Base-by-base conservation (phyloP, 331 rosid species). In the Spiraea crenata region DNA sequence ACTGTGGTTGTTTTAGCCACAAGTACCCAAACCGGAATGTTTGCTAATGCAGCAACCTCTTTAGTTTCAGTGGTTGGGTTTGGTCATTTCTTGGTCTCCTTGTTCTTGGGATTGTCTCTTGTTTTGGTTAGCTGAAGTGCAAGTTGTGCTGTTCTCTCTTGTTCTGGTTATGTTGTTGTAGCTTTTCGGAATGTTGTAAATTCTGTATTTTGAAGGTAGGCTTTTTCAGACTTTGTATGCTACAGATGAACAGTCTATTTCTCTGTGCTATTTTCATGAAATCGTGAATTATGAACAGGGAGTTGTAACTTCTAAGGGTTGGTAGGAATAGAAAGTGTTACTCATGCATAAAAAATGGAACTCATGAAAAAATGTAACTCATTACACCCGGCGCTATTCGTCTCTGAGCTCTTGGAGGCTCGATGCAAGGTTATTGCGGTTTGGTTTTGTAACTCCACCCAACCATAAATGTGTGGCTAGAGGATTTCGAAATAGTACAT, bases 1-100 rank as follows among this genome's bases (percentile, higher is more conserved):
- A 82, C 83, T 69, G 88, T 86, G 79, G 71, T 89, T 47, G 67
- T 87, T 49, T 48, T 89, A 57, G 82, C 78, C 51, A 80, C 90
- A 34, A 71, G 57, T 39, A 5, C 71, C 0, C 44, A 44, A 50
- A 55, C 68, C 1, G 96, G 92, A 31, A 74, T 72, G 76, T 82
- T 89, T n/a, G 80, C 85, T 9, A 74, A 81, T 31, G 82, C 90
- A 8, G 82, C 62, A 52, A 2, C 6, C 17, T 74, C 80, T 70
- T 74, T 79, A 37, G 20, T 76, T 67, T 12, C 61, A 51, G 14
- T 6, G 1, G 41, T 70, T 67, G 51, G 46, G 15, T 72, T 44
- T 37, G 50, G 51, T 6, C 76, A 52, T 16, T 80, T 6, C 57
- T 13, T 81, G 65, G 6, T 77, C 25, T 6, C 79, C 1, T 46